These are phyloP conservation scores for Ceriops zippeliana DNA, from an alignment of 345 rosid species.

Conservation along the genomic window DNA sequence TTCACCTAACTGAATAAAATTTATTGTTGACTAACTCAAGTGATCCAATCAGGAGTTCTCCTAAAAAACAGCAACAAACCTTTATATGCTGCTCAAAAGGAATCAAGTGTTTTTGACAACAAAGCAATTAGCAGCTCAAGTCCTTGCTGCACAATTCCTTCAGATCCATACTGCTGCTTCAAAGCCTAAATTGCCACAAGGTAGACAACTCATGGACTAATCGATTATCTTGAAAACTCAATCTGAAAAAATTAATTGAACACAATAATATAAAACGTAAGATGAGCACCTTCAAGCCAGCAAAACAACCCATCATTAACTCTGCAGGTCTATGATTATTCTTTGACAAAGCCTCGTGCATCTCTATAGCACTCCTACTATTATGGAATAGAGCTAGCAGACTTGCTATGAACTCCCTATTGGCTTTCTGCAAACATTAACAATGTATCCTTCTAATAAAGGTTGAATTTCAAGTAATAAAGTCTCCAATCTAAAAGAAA, in stretches of 20 bases:
- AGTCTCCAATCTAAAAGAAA: constrained; percentile 1
- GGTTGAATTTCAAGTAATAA: not conserved
- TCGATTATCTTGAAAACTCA: too few species aligned
- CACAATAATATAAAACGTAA: not conserved
- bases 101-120: constrained; percentile 53
- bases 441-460: constrained; percentile 12
- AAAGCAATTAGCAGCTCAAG: constrained; percentile 53
- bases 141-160: constrained; percentile 54
- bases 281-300: constrained; percentile 53
- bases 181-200: constrained; percentile 51
- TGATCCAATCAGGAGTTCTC: not conserved
- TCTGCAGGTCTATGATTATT: constrained; percentile 60
- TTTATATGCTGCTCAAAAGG: constrained; percentile 61
- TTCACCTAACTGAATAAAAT: not conserved
- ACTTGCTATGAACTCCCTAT: constrained; percentile 50
- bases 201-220: not conserved
- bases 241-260: not conserved
- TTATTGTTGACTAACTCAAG: not conserved
- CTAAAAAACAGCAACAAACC: constrained; percentile 41
- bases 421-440: constrained; percentile 58
- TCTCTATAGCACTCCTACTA: constrained; percentile 47
- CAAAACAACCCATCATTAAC: constrained; percentile 63
- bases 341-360: constrained; percentile 54
- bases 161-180: constrained; percentile 49
- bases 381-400: constrained; percentile 58